phyloP scores from a whole-genome alignment of 148 eudicot species.

The Talinum fruticosum region DNA sequence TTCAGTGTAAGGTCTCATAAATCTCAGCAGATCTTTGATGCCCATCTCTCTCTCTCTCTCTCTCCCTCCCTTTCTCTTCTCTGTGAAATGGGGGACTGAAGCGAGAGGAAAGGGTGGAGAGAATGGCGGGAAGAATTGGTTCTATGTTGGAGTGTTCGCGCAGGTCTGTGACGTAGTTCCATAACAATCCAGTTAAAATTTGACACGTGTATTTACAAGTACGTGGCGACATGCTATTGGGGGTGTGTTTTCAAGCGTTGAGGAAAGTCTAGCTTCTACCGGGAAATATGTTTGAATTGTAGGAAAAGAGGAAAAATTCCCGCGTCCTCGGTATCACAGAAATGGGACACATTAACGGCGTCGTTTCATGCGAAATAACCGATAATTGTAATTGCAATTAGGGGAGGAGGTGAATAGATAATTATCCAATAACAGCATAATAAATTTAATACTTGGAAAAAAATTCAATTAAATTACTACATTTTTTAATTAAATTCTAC shows the following conservation, averaged over 20 bases:
- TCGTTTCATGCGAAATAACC: neutral
- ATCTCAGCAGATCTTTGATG: slow-evolving; percentile 72
- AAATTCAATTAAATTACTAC: too few relatives aligned
- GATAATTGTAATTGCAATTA: too few relatives aligned
- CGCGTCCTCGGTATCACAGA: neutral
- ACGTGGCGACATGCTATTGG: neutral
- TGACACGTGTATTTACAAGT: neutral
- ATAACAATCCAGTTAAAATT: neutral
- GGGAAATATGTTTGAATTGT: neutral
- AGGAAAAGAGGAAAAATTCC: neutral
- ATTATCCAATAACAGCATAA: too few relatives aligned
- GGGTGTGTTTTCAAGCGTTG: neutral
- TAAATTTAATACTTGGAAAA: too few relatives aligned
- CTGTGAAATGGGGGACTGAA: neutral
- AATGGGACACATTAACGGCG: neutral
- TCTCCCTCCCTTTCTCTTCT: neutral
- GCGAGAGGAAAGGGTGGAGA: neutral
- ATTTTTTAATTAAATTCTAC: too few relatives aligned
- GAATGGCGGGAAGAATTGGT: neutral
- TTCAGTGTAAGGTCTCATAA: slow-evolving; percentile 78
- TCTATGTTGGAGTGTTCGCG: neutral
- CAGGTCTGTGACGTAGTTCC: neutral
- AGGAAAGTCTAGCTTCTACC: neutral
- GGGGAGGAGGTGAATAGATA: too few relatives aligned
- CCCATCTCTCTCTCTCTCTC: slow-evolving; percentile 49